phyloP scores from a whole-genome alignment of 148 eudicot genomes.

The Fagopyrum tataricum region DNA sequence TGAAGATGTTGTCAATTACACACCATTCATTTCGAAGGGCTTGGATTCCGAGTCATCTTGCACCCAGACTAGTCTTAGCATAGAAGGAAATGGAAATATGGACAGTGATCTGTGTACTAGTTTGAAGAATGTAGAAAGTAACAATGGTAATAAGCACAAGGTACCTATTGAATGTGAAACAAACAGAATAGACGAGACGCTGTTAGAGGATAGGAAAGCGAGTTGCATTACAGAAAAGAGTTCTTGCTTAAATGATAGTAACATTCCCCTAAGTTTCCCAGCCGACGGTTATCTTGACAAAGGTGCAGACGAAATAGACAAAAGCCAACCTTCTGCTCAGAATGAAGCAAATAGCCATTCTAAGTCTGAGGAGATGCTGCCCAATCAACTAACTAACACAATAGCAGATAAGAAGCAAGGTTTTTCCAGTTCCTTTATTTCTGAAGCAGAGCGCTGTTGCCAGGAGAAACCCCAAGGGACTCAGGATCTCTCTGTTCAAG shows the following conservation, averaged over 20 bases:
- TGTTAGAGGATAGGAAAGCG: conserved; percentile 22
- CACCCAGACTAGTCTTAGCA: conserved; percentile 32
- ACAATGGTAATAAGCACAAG: conserved; percentile 32
- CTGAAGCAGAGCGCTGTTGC: conserved; percentile 26
- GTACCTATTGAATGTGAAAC: conserved; percentile 22
- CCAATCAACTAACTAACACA: conserved; percentile 23
- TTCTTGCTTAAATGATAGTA: conserved; percentile 25
- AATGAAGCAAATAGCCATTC: conserved; percentile 27
- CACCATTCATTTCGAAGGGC: conserved; percentile 30
- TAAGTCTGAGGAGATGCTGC: conserved; percentile 25
- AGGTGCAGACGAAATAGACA: conserved; percentile 29
- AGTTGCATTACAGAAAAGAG: conserved; percentile 24
- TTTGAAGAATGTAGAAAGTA: conserved; percentile 31
- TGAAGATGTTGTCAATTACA: conserved; percentile 30
- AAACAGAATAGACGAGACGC: conserved; percentile 28
- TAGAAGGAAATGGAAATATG: conserved; percentile 44
- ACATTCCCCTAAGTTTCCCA: conserved; percentile 18
- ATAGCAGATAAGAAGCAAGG: conserved; percentile 28
- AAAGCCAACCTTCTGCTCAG: conserved; percentile 24
- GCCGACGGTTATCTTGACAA: conserved; percentile 31
- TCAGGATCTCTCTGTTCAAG: conserved; percentile 23
- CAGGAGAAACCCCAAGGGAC: conserved; percentile 22
- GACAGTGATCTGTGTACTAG: conserved; percentile 31
- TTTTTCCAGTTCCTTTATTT: conserved; percentile 19
- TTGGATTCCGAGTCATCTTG: conserved; percentile 65